Conservation (phyloP, 345 rosid genomes). For the Citrus glauca region DNA sequence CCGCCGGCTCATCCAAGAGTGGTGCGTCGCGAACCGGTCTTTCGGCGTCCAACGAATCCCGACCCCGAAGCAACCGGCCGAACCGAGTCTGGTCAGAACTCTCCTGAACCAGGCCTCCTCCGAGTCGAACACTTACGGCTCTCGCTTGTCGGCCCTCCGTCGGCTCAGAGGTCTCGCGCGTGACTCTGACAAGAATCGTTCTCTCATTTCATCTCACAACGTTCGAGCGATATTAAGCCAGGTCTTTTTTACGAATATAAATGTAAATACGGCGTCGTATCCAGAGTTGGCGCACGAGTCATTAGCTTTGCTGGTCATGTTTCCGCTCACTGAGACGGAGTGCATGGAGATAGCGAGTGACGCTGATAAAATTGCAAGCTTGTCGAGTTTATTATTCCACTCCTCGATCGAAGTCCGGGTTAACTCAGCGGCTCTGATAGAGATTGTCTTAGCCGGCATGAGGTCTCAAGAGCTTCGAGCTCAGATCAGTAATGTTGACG, state of each 20-base stretch:
- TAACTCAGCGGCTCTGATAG: slow-evolving; percentile 75
- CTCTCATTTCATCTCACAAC: slow-evolving; percentile 58
- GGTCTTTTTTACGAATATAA: slow-evolving; percentile 41
- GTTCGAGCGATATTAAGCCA: slow-evolving; percentile 39
- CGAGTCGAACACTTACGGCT: slow-evolving; percentile 27
- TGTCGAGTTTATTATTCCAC: slow-evolving; percentile 53
- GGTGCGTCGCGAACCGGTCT: slow-evolving; percentile 91
- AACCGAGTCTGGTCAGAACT: slow-evolving; percentile 58
- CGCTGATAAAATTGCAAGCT: slow-evolving; percentile 34
- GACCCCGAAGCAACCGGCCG: slow-evolving; percentile 95
- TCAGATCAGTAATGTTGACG: slow-evolving; percentile 48
- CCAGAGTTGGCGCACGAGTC: slow-evolving; percentile 61
- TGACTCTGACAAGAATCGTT: slow-evolving; percentile 81
- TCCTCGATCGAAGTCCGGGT: slow-evolving; percentile 62
- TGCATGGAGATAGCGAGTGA: slow-evolving; percentile 57
- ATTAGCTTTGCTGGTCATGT: slow-evolving; percentile 56
- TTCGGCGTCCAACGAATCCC: slow-evolving; percentile 86
- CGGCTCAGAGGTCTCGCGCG: slow-evolving; percentile 80
- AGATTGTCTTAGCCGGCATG: slow-evolving; percentile 67
- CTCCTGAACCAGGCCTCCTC: slow-evolving; percentile 63
- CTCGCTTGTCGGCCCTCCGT: slow-evolving; percentile 75
- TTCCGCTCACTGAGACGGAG: slow-evolving; percentile 64
- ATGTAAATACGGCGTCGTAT: slow-evolving; percentile 20
- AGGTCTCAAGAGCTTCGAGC: slow-evolving; percentile 61
- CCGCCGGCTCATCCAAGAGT: slow-evolving; percentile 92